A percentile compares a stretch with the other conserved stretches of the same genome.
Conservation (phyloP, 495 filamentous ascomycete genomes). For the Trichoderma erinaceum region DNA sequence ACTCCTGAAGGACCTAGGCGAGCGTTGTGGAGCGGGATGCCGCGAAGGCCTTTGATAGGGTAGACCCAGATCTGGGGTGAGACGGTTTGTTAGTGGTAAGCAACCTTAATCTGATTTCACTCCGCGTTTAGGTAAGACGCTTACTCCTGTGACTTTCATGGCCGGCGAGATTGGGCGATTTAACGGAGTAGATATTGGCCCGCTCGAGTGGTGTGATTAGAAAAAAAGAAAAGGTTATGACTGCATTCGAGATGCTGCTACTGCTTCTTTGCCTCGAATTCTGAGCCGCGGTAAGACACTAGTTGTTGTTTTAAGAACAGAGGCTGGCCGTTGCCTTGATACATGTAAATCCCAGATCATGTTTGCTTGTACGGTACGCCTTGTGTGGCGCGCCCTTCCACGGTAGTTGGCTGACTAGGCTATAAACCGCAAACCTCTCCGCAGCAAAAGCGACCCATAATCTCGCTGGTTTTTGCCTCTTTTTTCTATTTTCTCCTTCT, state of each 20-base stretch:
- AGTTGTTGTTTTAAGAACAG: background rate
- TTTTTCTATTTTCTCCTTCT: no score
- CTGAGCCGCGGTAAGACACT: background rate
- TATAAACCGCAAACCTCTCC: no score
- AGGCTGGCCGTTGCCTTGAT: background rate
- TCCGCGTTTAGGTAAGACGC: background rate
- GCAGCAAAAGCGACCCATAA: no score
- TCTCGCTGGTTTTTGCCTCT: no score
- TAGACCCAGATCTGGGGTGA: constrained; percentile 67
- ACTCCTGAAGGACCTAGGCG: constrained; percentile 61
- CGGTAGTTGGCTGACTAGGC: background rate
- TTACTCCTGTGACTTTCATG: constrained; percentile 15
- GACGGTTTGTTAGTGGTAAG: background rate
- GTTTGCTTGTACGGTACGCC: background rate
- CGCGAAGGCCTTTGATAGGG: constrained; percentile 80
- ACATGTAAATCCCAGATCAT: background rate
- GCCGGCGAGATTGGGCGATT: background rate
- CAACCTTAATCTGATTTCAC: background rate
- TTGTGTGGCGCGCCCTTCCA: constrained; percentile 6
- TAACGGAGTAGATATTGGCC: background rate
- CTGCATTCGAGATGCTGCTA: background rate
- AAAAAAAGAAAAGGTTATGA: background rate
- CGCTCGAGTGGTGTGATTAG: background rate
- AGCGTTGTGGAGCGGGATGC: constrained; percentile 50
- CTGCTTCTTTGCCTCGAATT: background rate